Base-by-base conservation (phyloP, 352 stramenopile species). In the Globisporangium cederbergense region DNA sequence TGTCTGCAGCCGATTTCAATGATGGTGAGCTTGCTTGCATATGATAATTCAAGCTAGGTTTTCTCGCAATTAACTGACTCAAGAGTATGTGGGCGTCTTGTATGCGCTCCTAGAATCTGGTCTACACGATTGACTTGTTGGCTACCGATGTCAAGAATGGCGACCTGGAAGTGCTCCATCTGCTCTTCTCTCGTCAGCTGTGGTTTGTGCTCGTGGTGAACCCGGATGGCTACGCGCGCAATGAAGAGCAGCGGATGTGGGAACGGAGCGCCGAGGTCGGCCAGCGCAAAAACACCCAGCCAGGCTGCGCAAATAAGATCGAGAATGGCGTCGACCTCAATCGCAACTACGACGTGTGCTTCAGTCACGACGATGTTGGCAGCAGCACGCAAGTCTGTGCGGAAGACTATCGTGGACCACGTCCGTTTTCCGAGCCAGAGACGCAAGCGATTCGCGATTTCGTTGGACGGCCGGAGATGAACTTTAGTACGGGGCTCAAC, bases 171-270 rank as follows among this genome's bases (percentile, higher is more conserved):
- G 76, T 76, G 22, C 52, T 85, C 1, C 61, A 85, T 30, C 62
- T 95, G 9, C 65, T 95, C 4, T 71, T 76, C 0, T 81, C 85
- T 2, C 81, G 85, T 1, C 85, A 95, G 58, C 67, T 95, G 18
- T 95, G 87, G 87, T 95, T 95, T 59, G 73, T 95, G 10, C 59
- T 90, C 5, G 70, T 95, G 32, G 87, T 95, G 16, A 95, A 95
- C 45, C 87, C 87, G 0, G 87, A 95, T 58, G 87, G 85, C 9
- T 95, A 95, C 49, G 85, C 78, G 2, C 78, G 81, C 38, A 95
- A 95, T 53, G 82, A 91, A 65, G 66, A 77, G 58, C 64, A 79
- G 32, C 66, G 77, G 13, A 78, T 86, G 16, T 94, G 86, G 86
- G 65, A 77, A 3, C 57, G 67, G 0, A 60, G 75, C 7, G 54